Conservation (phyloP, 192 early-diverging fungal species). For the Coemansia sp. region DNA sequence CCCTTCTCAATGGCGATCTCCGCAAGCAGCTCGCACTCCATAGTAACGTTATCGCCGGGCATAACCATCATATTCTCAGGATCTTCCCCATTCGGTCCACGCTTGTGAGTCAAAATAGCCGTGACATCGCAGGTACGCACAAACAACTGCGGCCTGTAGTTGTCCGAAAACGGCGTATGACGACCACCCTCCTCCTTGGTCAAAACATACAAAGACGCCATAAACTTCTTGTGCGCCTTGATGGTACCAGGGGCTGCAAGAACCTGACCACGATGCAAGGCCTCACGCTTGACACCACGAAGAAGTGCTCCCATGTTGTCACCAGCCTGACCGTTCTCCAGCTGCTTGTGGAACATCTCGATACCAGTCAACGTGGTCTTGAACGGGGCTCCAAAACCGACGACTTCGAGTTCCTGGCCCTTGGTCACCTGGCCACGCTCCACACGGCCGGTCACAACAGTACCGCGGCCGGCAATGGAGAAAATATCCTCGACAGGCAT, state of each 20-base stretch:
- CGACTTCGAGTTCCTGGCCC: conserved; percentile 95
- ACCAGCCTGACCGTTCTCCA: conserved; percentile 94
- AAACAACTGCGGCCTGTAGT: conserved; percentile 97
- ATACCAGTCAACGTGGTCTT: conserved; percentile 97
- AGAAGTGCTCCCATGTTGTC: conserved; percentile 98
- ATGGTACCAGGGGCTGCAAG: conserved; percentile 89
- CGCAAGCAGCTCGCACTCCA: conserved; percentile 80
- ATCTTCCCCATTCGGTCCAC: conserved; percentile 70
- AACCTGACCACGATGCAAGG: conserved; percentile 93
- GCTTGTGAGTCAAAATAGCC: conserved; percentile 73
- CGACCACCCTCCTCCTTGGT: conserved; percentile 98
- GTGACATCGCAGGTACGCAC: conserved; percentile 96
- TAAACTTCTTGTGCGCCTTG: conserved; percentile 93
- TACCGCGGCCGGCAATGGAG: conserved; percentile 97
- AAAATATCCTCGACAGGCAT: conserved; percentile 99
- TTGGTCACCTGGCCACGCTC: conserved; percentile 91
- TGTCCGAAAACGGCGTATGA: conserved; percentile 95
- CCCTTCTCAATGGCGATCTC: conserved; percentile 91
- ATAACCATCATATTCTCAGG: conserved; percentile 95
- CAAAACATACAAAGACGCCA: conserved; percentile 89
- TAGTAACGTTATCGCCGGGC: conserved; percentile 94
- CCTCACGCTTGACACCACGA: conserved; percentile 96
- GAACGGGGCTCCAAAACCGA: conserved; percentile 84
- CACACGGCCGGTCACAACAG: conserved; percentile 92
- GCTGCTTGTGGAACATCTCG: conserved; percentile 99